phyloP scores from a whole-genome alignment of 495 filamentous ascomycete species.

The Xylaria grammica region DNA sequence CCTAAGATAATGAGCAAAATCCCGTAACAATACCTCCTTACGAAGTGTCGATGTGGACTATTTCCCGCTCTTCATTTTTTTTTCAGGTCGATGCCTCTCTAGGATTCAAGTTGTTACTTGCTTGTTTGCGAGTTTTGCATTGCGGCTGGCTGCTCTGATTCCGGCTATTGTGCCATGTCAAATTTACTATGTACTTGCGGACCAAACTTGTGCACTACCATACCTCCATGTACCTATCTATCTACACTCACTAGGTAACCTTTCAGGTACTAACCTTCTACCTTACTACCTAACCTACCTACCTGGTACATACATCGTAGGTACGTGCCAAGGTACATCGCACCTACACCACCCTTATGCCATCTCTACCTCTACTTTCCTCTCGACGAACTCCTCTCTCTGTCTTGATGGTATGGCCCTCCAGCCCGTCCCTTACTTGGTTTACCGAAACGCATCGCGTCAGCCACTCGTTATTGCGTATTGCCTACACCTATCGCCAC shows the following conservation, averaged over 20 bases:
- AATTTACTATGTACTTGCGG: not conserved
- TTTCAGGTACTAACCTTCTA: not conserved
- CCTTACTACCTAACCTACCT: not conserved
- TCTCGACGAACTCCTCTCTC: constrained; percentile 1
- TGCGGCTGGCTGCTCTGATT: not conserved
- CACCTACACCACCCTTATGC: constrained; percentile 6
- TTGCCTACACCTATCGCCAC: constrained; percentile 1
- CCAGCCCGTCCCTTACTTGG: constrained; percentile 1
- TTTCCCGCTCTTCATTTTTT: too few species aligned
- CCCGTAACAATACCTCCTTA: too few species aligned
- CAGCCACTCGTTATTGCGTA: constrained; percentile 13
- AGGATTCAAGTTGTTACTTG: too few species aligned
- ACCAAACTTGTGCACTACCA: not conserved
- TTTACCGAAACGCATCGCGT: constrained; percentile 16
- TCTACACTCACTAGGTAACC: not conserved
- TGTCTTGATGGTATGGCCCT: constrained; percentile 21
- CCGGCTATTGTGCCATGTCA: not conserved
- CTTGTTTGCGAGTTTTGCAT: too few species aligned
- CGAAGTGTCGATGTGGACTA: too few species aligned
- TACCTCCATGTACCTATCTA: not conserved
- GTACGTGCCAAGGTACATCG: not conserved
- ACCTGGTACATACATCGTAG: not conserved
- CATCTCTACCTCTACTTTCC: not conserved
- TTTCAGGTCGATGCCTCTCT: too few species aligned
- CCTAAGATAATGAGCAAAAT: too few species aligned